A percentile compares a stretch with the other conserved stretches of the same genome.
phyloP scores from a whole-genome alignment of 2,329 filamentous ascomycete species.

The Chaetoscypha palmicola region DNA sequence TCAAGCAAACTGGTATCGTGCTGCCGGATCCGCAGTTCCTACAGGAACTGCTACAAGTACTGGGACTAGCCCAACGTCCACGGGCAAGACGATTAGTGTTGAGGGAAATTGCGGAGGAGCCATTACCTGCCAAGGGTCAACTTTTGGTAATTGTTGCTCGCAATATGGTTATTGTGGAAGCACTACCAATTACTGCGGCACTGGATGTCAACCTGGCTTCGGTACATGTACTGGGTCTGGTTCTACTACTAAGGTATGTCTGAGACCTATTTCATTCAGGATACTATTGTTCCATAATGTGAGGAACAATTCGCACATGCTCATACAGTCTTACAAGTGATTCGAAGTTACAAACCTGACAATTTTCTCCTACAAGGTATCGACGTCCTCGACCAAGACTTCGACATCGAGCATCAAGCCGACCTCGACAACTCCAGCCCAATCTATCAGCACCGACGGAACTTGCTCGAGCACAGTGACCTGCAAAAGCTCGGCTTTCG shows the following conservation, averaged over 20 bases:
- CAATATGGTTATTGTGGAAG: conserved; percentile 4
- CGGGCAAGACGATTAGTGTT: conserved; percentile 3
- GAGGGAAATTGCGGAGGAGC: conserved; percentile 13
- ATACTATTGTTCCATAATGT: too few relatives aligned
- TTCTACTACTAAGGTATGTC: too few relatives aligned
- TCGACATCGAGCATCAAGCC: background rate
- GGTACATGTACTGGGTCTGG: conserved; percentile 8
- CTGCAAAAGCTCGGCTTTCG: conserved; percentile 9
- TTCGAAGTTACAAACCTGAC: too few relatives aligned
- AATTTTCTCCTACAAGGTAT: background rate
- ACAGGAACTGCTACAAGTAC: conserved; percentile 1
- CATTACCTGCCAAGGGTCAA: conserved; percentile 14
- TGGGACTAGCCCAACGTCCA: background rate
- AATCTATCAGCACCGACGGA: conserved; percentile 14
- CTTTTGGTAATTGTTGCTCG: conserved; percentile 7
- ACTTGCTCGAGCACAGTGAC: conserved; percentile 10
- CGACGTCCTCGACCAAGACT: background rate
- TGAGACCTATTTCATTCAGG: too few relatives aligned
- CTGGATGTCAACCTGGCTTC: conserved; percentile 2
- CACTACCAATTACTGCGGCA: conserved; percentile 2
- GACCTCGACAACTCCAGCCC: background rate
- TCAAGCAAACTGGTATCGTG: conserved; percentile 37
- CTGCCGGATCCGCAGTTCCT: conserved; percentile 8
- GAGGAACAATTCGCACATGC: background rate
- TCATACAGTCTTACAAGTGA: too few relatives aligned